Base-by-base conservation (phyloP, 1,139 yeast species). In the Nadsonia commutata region DNA sequence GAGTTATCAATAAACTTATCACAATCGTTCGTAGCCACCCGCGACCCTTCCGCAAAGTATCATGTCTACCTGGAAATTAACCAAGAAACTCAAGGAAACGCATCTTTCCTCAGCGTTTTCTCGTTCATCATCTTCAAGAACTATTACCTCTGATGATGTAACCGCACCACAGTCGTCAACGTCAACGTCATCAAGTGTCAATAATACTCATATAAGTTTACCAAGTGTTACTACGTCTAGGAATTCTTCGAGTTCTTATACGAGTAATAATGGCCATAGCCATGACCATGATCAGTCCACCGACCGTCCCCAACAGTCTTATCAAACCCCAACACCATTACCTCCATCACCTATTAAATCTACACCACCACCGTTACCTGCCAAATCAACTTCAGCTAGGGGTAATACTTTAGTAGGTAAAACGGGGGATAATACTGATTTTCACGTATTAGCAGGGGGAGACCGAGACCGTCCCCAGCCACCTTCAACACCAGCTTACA, bases 11-110 rank as follows among this genome's bases (percentile, higher is more conserved):
- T n/a, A n/a, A n/a, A n/a, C n/a, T n/a, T n/a, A n/a, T n/a, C n/a
- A n/a, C n/a, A 13, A 13, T 13, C 19, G 17, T 27, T 33, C 31
- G 31, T 33, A 33, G 20, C 6, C 16, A 17, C 19, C 18, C 8
- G 16, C 9, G n/a, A n/a, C n/a, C n/a, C n/a, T n/a, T n/a, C n/a
- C n/a, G n/a, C 20, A 36, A 13, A 13, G 40, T 36, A 43, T 20
- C 40, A 52, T 52, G 55, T 52, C 54, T 18, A 45, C 60, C 31
- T 63, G 66, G 67, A 64, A 62, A 45, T 54, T 64, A 37, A 59
- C 67, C 11, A 61, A 62, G 54, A 63, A 64, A 51, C 61, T 64
- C 39, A 63, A 64, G 46, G 68, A 64, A 41, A 62, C 68, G 8
- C 65, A 62, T 47, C 47, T 64, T 46, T 52, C 64, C 43, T 49